Conservation (phyloP, 768 basidiomycete genomes). For the Cystoderma amianthinum region DNA sequence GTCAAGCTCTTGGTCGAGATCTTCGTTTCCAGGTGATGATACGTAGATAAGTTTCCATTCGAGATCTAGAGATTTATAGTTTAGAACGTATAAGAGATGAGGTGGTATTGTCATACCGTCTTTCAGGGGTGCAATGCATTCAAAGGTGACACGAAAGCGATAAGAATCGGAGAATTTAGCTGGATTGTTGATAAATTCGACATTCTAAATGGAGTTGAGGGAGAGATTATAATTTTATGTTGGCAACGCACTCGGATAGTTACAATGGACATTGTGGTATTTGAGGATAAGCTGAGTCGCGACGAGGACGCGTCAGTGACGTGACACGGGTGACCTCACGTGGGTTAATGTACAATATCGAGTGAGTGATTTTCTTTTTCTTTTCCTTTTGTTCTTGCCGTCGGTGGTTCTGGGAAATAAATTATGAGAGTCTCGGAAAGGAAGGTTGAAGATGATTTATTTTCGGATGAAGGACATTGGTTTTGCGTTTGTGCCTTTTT, state of each 20-base stretch:
- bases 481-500: too few relatives aligned
- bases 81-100: too few relatives aligned
- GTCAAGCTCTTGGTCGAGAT: constrained; percentile 95
- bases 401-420: too few relatives aligned
- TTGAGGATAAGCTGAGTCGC: constrained; percentile 3
- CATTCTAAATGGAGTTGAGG: constrained; percentile 42
- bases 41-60: constrained; percentile 99
- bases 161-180: constrained; percentile 89
- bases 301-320: constrained; percentile 14
- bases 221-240: neutral
- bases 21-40: constrained; percentile 85
- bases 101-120: constrained; percentile 51
- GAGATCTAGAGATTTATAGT: constrained; percentile 51
- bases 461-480: too few relatives aligned
- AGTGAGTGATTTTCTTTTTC: too few relatives aligned
- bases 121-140: constrained; percentile 86
- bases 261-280: constrained; percentile 55
- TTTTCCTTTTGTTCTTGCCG: too few relatives aligned
- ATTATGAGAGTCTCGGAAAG: too few relatives aligned
- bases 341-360: too few relatives aligned
- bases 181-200: constrained; percentile 90
- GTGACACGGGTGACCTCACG: neutral
- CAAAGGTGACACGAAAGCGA: constrained; percentile 92
- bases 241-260: constrained; percentile 50
- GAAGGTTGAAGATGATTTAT: too few relatives aligned